phyloP scores from a whole-genome alignment of 352 stramenopile genomes.

The Phytopythium boreale region DNA sequence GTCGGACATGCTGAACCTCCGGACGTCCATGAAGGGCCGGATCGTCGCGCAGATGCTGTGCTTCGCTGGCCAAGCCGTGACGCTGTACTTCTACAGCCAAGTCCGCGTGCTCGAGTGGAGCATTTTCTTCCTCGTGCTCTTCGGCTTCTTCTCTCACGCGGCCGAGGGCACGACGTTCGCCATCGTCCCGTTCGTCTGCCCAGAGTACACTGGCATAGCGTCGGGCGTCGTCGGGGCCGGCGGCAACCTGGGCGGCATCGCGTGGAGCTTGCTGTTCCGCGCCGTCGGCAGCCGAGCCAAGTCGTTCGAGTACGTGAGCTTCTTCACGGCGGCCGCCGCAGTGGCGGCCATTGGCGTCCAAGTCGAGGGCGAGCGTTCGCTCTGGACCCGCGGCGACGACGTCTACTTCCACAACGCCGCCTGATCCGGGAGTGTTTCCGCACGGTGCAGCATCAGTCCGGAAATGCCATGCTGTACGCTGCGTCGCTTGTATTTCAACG shows the following conservation, averaged over 20 bases:
- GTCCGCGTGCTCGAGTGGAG: conserved; percentile 32
- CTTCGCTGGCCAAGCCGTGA: conserved; percentile 65
- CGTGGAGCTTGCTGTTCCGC: conserved; percentile 50
- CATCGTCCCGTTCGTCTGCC: conserved; percentile 52
- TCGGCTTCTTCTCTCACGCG: conserved; percentile 84
- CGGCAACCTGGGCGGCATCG: conserved; percentile 43
- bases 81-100: conserved; percentile 86
- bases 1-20: conserved; percentile 73
- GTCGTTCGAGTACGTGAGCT: conserved; percentile 43
- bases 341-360: conserved; percentile 14
- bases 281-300: conserved; percentile 21
- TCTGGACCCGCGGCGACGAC: conserved; percentile 13
- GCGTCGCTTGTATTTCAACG: too few species aligned
- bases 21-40: conserved; percentile 77
- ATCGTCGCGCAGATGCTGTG: conserved; percentile 75
- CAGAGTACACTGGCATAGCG: conserved; percentile 33
- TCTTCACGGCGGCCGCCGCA: conserved; percentile 23
- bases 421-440: not conserved
- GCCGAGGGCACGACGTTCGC: conserved; percentile 44
- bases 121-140: conserved; percentile 85
- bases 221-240: conserved; percentile 53
- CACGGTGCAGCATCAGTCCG: too few species aligned
- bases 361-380: conserved; percentile 19
- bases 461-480: too few species aligned
- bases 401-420: conserved; percentile 1